Conservation (phyloP, 1,139 yeast species). For the Geotrichum macrosporum region DNA sequence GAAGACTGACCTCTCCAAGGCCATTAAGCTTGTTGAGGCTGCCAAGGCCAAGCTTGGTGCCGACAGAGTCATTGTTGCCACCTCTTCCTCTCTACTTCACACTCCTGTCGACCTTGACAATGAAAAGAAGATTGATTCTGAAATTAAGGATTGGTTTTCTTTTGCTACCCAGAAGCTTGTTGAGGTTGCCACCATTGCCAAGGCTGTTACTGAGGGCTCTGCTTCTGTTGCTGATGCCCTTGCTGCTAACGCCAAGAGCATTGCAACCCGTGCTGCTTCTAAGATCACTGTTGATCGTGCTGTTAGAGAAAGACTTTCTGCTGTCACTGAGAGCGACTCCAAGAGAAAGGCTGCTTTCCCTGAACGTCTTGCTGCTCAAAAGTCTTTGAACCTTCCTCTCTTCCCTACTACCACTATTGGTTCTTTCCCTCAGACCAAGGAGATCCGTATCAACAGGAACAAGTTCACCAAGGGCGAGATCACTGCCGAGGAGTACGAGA, state of each 20-base stretch:
- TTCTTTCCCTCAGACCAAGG: slow-evolving; percentile 99
- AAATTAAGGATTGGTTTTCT: slow-evolving; percentile 96
- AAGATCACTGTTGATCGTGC: slow-evolving; percentile 85
- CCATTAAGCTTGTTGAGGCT: slow-evolving; percentile 72
- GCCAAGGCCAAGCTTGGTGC: slow-evolving; percentile 82
- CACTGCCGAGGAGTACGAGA: slow-evolving; percentile 90
- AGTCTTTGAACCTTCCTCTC: slow-evolving; percentile 88
- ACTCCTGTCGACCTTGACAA: slow-evolving; percentile 94
- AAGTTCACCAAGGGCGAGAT: slow-evolving; percentile 95
- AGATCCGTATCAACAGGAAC: slow-evolving; percentile 97
- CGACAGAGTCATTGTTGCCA: slow-evolving; percentile 84
- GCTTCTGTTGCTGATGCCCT: slow-evolving; percentile 55
- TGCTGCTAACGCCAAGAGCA: slow-evolving; percentile 80
- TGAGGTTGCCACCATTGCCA: slow-evolving; percentile 89
- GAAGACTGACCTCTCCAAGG: slow-evolving; percentile 91
- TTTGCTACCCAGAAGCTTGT: slow-evolving; percentile 93
- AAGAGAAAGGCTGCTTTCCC: slow-evolving; percentile 86
- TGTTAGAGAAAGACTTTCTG: slow-evolving; percentile 82
- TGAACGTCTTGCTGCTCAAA: slow-evolving; percentile 81
- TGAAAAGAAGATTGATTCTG: slow-evolving; percentile 86
- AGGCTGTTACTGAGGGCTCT: slow-evolving; percentile 60
- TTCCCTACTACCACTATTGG: slow-evolving; percentile 99
- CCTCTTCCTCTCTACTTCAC: slow-evolving; percentile 95
- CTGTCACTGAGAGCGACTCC: slow-evolving; percentile 61
- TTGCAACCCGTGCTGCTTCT: slow-evolving; percentile 82